phyloP scores from a whole-genome alignment of 228 moss, liverwort and hornwort species.

The Sphagnum fallax region DNA sequence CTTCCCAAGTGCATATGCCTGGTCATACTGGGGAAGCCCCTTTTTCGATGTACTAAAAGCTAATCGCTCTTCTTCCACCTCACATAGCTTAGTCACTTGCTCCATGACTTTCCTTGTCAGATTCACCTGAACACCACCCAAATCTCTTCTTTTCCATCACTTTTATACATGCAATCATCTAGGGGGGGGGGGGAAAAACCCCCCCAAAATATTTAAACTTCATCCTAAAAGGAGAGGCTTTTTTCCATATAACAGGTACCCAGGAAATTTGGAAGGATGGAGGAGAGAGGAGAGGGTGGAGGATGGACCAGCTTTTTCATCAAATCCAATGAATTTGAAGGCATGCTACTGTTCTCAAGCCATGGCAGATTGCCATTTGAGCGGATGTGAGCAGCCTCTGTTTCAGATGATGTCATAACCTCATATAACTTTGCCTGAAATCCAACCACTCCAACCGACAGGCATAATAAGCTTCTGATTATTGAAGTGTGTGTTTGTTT shows the following conservation, averaged over 20 bases:
- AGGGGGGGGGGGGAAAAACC: background rate
- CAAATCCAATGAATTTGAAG: constrained; percentile 65
- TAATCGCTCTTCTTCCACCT: constrained; percentile 85
- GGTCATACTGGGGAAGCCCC: constrained; percentile 92
- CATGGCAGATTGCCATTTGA: constrained; percentile 63
- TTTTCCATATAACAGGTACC: too few relatives aligned
- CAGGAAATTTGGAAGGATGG: background rate
- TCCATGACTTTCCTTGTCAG: constrained; percentile 76
- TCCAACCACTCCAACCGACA: background rate
- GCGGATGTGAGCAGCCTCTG: constrained; percentile 40
- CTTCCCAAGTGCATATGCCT: constrained; percentile 95
- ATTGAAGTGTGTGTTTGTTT: too few relatives aligned
- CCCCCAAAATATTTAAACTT: too few relatives aligned
- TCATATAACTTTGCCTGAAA: constrained; percentile 78
- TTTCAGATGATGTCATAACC: constrained; percentile 57
- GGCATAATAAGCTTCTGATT: too few relatives aligned
- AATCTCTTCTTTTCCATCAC: background rate
- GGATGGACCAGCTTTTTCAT: constrained; percentile 64
- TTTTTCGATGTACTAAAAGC: constrained; percentile 66
- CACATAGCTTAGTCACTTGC: constrained; percentile 91
- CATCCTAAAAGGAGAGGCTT: too few relatives aligned
- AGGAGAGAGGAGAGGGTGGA: background rate
- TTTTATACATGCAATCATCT: background rate
- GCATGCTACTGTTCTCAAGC: constrained; percentile 90
- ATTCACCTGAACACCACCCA: constrained; percentile 46